Conservation (phyloP, 139 green algal genomes). For the Micromonas pusilla region DNA sequence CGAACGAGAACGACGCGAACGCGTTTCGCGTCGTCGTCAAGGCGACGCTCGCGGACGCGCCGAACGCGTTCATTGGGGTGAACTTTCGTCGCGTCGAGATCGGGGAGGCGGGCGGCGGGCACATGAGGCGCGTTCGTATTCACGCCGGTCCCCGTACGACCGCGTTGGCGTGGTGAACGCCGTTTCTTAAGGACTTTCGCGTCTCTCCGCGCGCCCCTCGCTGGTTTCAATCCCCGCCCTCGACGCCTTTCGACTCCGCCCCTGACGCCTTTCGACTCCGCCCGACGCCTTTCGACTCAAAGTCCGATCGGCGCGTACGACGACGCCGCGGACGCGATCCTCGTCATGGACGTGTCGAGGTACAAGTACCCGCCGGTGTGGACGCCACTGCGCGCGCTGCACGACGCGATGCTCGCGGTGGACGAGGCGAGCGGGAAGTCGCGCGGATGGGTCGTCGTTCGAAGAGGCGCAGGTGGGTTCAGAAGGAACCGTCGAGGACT, state of each 20-base stretch:
- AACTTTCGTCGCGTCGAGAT: background rate
- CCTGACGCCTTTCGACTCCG: no score
- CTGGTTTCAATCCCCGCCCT: no score
- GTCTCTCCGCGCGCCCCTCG: no score
- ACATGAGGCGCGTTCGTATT: no score
- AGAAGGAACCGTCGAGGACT: no score
- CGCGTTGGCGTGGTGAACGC: no score
- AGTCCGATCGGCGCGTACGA: background rate
- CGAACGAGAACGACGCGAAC: background rate
- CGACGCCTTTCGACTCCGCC: no score
- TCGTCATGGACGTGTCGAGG: background rate
- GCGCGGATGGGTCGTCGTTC: background rate
- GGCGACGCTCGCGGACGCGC: background rate
- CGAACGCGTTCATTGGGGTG: background rate
- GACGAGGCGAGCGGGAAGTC: background rate
- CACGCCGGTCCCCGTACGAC: no score
- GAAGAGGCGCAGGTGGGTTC: no score
- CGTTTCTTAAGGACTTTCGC: no score
- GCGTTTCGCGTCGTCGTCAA: background rate
- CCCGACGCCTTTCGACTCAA: no score
- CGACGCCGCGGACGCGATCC: background rate
- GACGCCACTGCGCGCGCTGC: background rate
- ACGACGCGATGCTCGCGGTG: background rate
- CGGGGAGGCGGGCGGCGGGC: background rate
- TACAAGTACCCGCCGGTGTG: constrained; percentile 6